Evolutionary conservation across 805 yeast genomes (phyloP), one percentile per base, ranked within the genome.

Genomic region (Pichia cephalocereana): DNA sequence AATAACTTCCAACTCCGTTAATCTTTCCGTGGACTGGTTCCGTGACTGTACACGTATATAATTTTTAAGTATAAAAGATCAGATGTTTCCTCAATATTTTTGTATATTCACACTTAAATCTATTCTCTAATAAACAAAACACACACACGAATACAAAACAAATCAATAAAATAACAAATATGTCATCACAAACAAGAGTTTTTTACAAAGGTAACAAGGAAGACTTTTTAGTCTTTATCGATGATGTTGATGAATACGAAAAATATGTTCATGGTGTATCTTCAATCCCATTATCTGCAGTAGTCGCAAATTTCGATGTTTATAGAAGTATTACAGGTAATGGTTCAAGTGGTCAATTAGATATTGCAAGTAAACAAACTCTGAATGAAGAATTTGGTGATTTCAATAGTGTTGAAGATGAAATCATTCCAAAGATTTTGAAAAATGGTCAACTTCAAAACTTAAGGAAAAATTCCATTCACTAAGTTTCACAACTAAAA

Each of bases 271-370:
- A 70, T 27, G 78, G 48, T 38, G 80, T 80, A 50, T 67, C 77
- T 26, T 66, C 79, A 14, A 64, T 79, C 19, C 82, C 91, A 23
- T 67, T 83, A 49, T 68, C 79, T 12, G 80, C 77, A 39, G 75
- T 83, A 6, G 80, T 85, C 1, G 81, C 82, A 0, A 70, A 74
- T 9, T 85, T 76, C 69, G 76, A 82, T 57, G 72, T 87, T n/a
- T 88, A 73, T 60, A 71, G 76, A 23, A 76, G 78, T 48, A 73
- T 74, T 51, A 70, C 70, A 26, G 83, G 86, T 42, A 68, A 68
- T 39, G 96, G 95, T 32, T 68, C 79, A 4, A 85, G 79, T 56
- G 96, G 96, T 48, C 72, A 74, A 9, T 61, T 84, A 27, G 86
- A 82, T 45, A 81, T 77, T 57, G 95, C 91, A 2, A 82, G 91